These are phyloP conservation scores for Cladophialophora yegresii DNA, from an alignment of 2,329 filamentous ascomycete species.

Conservation along the genomic window DNA sequence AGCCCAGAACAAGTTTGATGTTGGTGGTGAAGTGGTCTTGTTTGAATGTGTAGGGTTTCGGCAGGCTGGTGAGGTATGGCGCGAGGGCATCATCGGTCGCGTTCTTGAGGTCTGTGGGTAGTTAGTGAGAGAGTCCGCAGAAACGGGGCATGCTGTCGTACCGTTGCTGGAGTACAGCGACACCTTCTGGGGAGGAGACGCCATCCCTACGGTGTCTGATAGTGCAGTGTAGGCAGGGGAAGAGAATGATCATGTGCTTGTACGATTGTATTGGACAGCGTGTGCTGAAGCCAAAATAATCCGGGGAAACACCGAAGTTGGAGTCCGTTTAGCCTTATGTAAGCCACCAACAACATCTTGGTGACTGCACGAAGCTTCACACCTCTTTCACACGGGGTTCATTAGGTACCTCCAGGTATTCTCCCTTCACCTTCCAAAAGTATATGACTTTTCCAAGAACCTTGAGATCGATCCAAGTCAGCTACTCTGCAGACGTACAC, in stretches of 20 bases:
- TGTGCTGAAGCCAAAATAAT: background rate
- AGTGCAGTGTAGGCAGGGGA: background rate
- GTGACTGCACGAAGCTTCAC: background rate
- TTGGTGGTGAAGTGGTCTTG: conserved; percentile 81
- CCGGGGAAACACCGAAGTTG: background rate
- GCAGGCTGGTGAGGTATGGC: conserved; percentile 87
- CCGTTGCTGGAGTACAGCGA: conserved; percentile 51
- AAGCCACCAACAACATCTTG: background rate
- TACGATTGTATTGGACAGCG: background rate
- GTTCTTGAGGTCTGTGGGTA: conserved; percentile 79
- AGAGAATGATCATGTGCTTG: background rate
- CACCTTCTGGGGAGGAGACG: conserved; percentile 41
- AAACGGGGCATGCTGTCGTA: conserved; percentile 35
- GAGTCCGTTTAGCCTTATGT: background rate
- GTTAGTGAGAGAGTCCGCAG: background rate
- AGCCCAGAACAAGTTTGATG: conserved; percentile 80
- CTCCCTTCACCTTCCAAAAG: background rate
- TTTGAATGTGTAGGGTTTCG: conserved; percentile 63
- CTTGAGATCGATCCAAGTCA: background rate
- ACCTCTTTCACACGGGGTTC: background rate
- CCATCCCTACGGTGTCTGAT: background rate
- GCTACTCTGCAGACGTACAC: background rate
- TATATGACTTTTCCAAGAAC: background rate
- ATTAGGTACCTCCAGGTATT: too few relatives aligned
- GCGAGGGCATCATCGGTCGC: conserved; percentile 92